Base-by-base conservation (phyloP, 306 rosid species). In the Vigna radiata region DNA sequence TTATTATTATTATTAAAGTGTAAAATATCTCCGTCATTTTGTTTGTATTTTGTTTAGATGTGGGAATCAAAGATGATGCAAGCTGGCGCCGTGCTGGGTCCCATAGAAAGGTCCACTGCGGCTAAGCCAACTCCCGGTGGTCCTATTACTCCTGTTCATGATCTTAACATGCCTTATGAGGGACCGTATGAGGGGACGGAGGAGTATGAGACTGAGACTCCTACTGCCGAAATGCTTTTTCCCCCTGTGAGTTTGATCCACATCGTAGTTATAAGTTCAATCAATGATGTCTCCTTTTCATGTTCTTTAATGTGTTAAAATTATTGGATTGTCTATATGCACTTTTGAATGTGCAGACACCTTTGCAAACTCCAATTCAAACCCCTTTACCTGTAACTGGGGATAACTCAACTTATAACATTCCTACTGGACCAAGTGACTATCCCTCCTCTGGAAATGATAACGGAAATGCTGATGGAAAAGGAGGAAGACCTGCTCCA, bases 131-230 rank as follows among this genome's bases (percentile, higher is more conserved):
- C 89, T 0, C 91, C 94, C 6, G 98, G 99, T 25, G 93, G 94
- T 62, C 88, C 92, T 0, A 86, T 88, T 36, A 87, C 99, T 85
- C 98, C 99, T 12, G 97, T 96, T 81, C 99, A 93, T 44, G 99
- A 96, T 91, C 99, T 96, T n/a, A 96, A 96, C 39, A 88, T 96
- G 12, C 99, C 99, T 0, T 96, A 96, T 67, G 99, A 96, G 76
- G 99, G 99, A 9, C 99, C 99, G 0, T 96, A 96, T 67, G 99
- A 96, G 76, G 99, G 99, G 77, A 82, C 91, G 1, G 99, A 96
- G 76, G 99, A 96, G 80, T 96, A 89, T 31, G 99, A 96, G 82
- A 96, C 99, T 31, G 99, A 96, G 82, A 96, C 99, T 83, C 99
- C 99, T 19, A 96, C 99, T 4, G 97, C 98, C 37, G 99, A 96